Evolutionary conservation across 1,139 yeast species (phyloP).

Genomic region (Hansenula sp.): DNA sequence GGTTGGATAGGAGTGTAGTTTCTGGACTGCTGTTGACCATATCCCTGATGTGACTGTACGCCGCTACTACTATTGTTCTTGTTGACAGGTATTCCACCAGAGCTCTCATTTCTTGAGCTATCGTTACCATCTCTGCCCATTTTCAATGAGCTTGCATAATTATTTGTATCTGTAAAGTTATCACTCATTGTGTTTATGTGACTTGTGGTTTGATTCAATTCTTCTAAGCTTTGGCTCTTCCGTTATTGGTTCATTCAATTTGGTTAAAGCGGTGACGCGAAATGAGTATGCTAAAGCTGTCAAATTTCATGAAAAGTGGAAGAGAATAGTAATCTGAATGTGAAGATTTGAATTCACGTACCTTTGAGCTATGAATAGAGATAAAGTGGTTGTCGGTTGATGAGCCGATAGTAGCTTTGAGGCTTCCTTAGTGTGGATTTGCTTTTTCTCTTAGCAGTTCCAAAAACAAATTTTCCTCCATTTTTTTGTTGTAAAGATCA

Average conservation of each 20-base stretch:
- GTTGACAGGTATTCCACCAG: neutral
- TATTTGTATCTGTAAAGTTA: slow-evolving; percentile 24
- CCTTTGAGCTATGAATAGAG: too few species aligned
- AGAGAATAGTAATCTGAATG: too few species aligned
- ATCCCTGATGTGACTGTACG: neutral
- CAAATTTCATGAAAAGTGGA: neutral
- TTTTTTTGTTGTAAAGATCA: neutral
- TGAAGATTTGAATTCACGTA: too few species aligned
- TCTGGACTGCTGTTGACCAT: neutral
- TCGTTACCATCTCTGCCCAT: neutral
- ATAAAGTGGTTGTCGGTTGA: too few species aligned
- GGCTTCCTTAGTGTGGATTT: neutral
- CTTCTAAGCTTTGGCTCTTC: neutral
- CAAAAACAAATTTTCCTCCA: slow-evolving; percentile 2
- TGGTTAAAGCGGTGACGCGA: neutral
- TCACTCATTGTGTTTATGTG: slow-evolving; percentile 18
- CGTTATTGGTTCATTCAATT: neutral
- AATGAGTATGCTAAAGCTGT: neutral
- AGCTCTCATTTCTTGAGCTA: slow-evolving; percentile 1
- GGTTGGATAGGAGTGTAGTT: neutral
- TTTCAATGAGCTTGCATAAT: slow-evolving; percentile 19
- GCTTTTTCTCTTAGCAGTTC: slow-evolving; percentile 2
- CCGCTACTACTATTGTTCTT: neutral
- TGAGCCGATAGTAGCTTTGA: neutral
- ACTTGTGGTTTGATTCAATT: neutral